phyloP scores from a whole-genome alignment of 352 stramenopile species.

The Phytophthora melonis region DNA sequence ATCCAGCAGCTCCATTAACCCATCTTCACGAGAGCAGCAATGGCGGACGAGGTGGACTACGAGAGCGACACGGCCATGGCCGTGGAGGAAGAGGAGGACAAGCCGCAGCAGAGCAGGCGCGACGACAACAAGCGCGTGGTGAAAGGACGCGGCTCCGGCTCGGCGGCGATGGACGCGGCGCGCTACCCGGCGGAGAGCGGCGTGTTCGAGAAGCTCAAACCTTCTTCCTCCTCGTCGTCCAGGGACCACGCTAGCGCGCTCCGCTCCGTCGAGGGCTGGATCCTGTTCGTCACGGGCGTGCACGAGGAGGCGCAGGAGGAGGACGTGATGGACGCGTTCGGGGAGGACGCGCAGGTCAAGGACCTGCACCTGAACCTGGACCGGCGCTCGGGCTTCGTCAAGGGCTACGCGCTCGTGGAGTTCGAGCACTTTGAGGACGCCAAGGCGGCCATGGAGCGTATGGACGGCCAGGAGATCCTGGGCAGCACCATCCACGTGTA shows the following conservation, averaged over 20 bases:
- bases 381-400: slow-evolving; percentile 95
- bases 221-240: neutral
- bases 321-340: slow-evolving; percentile 95
- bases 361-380: slow-evolving; percentile 97
- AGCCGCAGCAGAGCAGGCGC: slow-evolving; percentile 28
- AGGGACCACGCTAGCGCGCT: slow-evolving; percentile 64
- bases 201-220: slow-evolving; percentile 84
- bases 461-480: slow-evolving; percentile 94
- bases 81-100: slow-evolving; percentile 77
- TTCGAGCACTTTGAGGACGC: slow-evolving; percentile 93
- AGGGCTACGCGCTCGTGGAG: slow-evolving; percentile 96
- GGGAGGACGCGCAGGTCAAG: slow-evolving; percentile 95
- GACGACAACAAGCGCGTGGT: slow-evolving; percentile 47
- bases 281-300: slow-evolving; percentile 95
- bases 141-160: slow-evolving; percentile 75
- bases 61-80: slow-evolving; percentile 90
- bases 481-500: slow-evolving; percentile 91
- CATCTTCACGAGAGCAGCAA: slow-evolving; percentile 17
- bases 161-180: slow-evolving; percentile 76
- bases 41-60: slow-evolving; percentile 90
- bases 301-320: slow-evolving; percentile 98
- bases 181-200: slow-evolving; percentile 76
- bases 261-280: slow-evolving; percentile 96
- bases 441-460: slow-evolving; percentile 90
- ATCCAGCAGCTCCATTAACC: neutral